phyloP scores from a whole-genome alignment of 2,329 filamentous ascomycete genomes.

The Cladobotryum mycophilum region DNA sequence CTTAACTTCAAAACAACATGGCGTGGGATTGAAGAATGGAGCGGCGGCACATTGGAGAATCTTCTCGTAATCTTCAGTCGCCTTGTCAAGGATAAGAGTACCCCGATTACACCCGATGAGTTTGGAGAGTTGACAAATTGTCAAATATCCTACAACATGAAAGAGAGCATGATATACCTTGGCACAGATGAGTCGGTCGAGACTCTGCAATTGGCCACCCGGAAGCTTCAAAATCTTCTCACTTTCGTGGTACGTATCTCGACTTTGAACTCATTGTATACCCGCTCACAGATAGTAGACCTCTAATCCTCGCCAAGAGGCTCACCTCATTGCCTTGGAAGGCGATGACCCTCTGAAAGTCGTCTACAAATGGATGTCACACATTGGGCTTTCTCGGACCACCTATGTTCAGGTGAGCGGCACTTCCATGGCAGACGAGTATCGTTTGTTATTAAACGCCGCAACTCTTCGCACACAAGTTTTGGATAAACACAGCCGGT shows the following conservation, averaged over 20 bases:
- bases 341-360: slow-evolving; percentile 8
- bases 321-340: slow-evolving; percentile 21
- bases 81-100: slow-evolving; percentile 10
- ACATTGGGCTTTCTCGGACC: slow-evolving; percentile 19
- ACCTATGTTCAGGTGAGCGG: slow-evolving; percentile 19
- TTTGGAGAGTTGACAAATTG: slow-evolving; percentile 17
- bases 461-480: slow-evolving; percentile 17
- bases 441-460: slow-evolving; percentile 14
- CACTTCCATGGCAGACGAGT: slow-evolving; percentile 10
- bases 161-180: slow-evolving; percentile 22
- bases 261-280: background rate
- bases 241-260: slow-evolving; percentile 5
- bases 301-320: background rate
- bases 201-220: slow-evolving; percentile 12
- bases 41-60: slow-evolving; percentile 6
- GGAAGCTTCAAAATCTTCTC: slow-evolving; percentile 10
- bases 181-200: slow-evolving; percentile 13
- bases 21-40: slow-evolving; percentile 17
- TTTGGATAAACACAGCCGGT: slow-evolving; percentile 4
- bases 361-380: slow-evolving; percentile 21
- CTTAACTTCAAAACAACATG: slow-evolving; percentile 19
- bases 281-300: slow-evolving; percentile 12
- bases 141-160: slow-evolving; percentile 23
- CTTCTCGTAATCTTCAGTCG: slow-evolving; percentile 16
- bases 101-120: background rate